Evolutionary conservation across 768 basidiomycete species (phyloP).

Genomic region (Mycena albidolilacea): DNA sequence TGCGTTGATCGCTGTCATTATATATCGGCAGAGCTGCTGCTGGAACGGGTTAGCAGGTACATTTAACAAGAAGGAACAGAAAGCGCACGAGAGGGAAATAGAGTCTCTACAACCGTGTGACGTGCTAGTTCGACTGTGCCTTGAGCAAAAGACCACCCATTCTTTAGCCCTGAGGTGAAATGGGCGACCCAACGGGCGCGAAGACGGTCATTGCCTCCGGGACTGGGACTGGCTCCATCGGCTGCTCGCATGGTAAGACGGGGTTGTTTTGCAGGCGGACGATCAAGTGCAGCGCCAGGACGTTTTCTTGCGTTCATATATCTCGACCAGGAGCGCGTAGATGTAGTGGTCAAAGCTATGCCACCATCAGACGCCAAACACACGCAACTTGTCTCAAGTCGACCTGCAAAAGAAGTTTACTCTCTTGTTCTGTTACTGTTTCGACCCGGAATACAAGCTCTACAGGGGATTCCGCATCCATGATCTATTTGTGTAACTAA

Average conservation of each 20-base stretch:
- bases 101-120: conserved; percentile 24
- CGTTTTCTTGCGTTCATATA: conserved; percentile 34
- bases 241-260: conserved; percentile 29
- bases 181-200: conserved; percentile 37
- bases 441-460: too few species aligned
- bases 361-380: background rate
- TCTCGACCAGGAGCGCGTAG: background rate
- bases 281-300: conserved; percentile 10
- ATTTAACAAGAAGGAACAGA: background rate
- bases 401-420: too few species aligned
- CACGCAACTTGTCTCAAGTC: background rate
- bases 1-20: conserved; percentile 1
- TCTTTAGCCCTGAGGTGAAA: conserved; percentile 28
- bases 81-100: conserved; percentile 30
- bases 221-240: conserved; percentile 28
- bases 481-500: too few species aligned
- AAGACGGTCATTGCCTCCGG: conserved; percentile 33
- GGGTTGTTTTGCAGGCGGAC: conserved; percentile 29
- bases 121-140: conserved; percentile 26
- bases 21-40: conserved; percentile 31
- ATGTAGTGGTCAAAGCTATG: background rate
- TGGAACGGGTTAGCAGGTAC: conserved; percentile 11
- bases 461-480: too few species aligned
- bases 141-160: conserved; percentile 29
- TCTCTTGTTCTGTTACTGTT: too few species aligned